These are phyloP conservation scores for Globisporangium spinosum DNA, from an alignment of 352 stramenopile species.

Conservation along the genomic window DNA sequence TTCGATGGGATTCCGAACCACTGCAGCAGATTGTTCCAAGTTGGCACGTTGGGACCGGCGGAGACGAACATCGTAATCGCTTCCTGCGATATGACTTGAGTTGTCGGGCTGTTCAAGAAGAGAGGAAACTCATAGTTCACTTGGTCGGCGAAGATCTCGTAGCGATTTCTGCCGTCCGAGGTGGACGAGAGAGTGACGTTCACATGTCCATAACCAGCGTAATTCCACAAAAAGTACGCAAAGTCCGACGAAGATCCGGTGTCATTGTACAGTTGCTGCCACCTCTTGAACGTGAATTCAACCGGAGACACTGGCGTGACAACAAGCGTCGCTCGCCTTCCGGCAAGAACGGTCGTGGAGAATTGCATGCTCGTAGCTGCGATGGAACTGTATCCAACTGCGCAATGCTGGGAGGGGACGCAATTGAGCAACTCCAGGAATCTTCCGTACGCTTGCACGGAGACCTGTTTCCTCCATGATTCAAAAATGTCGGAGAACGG, in stretches of 20 bases:
- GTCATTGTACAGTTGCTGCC: not conserved
- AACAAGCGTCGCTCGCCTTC: not conserved
- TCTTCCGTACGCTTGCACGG: not conserved
- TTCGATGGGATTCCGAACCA: not conserved
- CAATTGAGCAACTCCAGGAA: not conserved
- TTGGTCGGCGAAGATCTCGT: not conserved
- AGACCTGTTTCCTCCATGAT: not conserved
- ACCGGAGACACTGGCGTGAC: not conserved
- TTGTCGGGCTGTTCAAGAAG: not conserved
- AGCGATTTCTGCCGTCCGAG: not conserved
- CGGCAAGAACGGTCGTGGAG: not conserved
- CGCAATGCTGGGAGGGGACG: not conserved
- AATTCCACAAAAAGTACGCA: not conserved
- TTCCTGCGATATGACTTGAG: not conserved
- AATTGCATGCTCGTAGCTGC: not conserved
- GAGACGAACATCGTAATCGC: not conserved
- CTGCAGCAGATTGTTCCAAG: slow-evolving; percentile 1
- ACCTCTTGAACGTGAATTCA: not conserved
- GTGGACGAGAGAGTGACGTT: not conserved
- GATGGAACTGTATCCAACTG: not conserved
- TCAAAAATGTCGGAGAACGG: not conserved
- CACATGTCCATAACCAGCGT: not conserved
- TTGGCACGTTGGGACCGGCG: not conserved
- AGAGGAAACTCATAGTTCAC: not conserved
- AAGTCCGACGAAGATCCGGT: not conserved